Evolutionary conservation across 768 basidiomycete species (phyloP).

Genomic region (Psilocybe tampanensis): DNA sequence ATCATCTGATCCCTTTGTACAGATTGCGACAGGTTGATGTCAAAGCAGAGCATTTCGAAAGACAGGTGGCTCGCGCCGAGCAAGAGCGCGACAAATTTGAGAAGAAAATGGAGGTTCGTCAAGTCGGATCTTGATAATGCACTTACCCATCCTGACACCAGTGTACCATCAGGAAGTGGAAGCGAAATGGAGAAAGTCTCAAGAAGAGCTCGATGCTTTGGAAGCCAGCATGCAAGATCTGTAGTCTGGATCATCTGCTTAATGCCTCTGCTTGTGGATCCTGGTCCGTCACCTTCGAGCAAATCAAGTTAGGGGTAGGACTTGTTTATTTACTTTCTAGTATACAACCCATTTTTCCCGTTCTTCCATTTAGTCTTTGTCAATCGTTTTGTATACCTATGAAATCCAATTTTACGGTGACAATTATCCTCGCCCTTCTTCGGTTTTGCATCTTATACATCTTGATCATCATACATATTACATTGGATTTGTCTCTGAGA

Average conservation of each 20-base stretch:
- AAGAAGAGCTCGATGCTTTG: conserved; percentile 85
- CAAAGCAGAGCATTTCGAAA: conserved; percentile 98
- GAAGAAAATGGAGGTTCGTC: conserved; percentile 88
- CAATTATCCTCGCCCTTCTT: neutral
- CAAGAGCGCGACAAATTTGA: conserved; percentile 94
- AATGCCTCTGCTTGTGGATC: neutral
- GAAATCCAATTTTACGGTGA: conserved; percentile 9
- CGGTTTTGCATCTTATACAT: neutral
- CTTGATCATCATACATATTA: too few species aligned
- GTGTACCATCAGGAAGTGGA: conserved; percentile 50
- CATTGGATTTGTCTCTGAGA: too few species aligned
- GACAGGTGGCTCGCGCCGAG: conserved; percentile 83
- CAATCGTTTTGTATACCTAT: conserved; percentile 20
- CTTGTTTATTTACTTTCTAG: conserved; percentile 2
- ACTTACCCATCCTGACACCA: conserved; percentile 31
- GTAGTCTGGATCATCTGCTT: conserved; percentile 32
- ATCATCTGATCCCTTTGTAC: conserved; percentile 15
- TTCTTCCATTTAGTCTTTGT: conserved; percentile 11
- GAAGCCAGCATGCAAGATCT: conserved; percentile 73
- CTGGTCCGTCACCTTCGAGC: neutral
- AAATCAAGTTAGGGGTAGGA: neutral
- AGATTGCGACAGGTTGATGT: conserved; percentile 96
- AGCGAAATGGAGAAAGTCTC: conserved; percentile 70
- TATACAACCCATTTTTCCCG: conserved; percentile 3
- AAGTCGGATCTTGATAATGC: neutral